Base-by-base conservation (phyloP, 2,329 filamentous ascomycete genomes). In the Passalora sequoiae region DNA sequence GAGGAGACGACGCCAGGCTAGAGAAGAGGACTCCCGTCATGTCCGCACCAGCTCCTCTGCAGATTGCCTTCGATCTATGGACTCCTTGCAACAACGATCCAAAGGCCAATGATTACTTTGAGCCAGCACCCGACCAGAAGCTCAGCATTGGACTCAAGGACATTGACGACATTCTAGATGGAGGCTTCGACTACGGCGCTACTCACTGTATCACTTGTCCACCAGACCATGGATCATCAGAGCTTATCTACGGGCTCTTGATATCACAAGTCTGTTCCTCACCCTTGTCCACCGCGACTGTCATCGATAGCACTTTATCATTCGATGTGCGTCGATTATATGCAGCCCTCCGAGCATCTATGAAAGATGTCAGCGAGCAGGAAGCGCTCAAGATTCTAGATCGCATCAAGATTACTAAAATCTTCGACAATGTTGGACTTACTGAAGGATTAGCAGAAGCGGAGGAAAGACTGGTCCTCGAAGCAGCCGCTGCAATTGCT, bases 81-180 rank as follows among this genome's bases (percentile, higher is more conserved):
- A 9, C 7, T 16, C 29, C 33, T 16, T 51, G 47, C 25, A 16
- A 31, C 15, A n/a, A 32, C 20, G 10, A 32, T n/a, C 21, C 94
- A 43, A 80, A 86, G 3, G 87, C 92, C 51, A 68, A 55, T n/a
- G 57, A 55, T 10, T 67, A 57, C 12, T 54, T 51, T 21, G 68
- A 86, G 49, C 86, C 83, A 41, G 76, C 78, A 10, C 76, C 86
- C 1, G 94, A 95, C 69, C 78, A 86, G 21, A 91, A 82, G 66
- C 85, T 86, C 0, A 39, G 28, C 4, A 47, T 40, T n/a, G 40
- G 43, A 6, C 27, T 42, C n/a, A 49, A 51, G 30, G 36, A 42
- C 6, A 44, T 72, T 15, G 66, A 72, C 56, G 52, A 53, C 3
- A 60, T 57, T 7, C 51, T 73, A 3, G 48, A 47, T 1, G 67